Percentiles rank a stretch among this genome's conserved stretches.
These are phyloP conservation scores for Tripterygium wilfordii DNA, from an alignment of 177 flowering plant genomes.

Conservation along the genomic window DNA sequence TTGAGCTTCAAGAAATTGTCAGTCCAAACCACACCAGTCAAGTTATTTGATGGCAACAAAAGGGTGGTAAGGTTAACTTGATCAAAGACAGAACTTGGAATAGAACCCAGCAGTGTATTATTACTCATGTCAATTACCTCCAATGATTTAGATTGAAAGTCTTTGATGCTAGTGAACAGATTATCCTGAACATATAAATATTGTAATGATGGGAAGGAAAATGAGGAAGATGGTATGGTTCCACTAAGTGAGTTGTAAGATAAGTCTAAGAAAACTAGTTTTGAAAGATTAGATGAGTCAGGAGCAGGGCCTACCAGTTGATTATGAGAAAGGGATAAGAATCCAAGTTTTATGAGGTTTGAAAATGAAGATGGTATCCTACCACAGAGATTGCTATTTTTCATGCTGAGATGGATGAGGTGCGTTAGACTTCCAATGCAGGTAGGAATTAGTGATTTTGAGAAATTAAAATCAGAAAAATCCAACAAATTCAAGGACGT, in stretches of 20 bases:
- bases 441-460: slow-evolving; percentile 8
- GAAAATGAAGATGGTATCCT: slow-evolving; percentile 1
- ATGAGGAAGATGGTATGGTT: background rate
- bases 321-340: slow-evolving; percentile 1
- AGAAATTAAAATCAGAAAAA: background rate
- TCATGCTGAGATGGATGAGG: slow-evolving; percentile 1
- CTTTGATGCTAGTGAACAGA: too few species aligned
- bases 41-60: slow-evolving; percentile 3
- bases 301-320: too few species aligned
- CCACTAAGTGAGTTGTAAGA: too few species aligned
- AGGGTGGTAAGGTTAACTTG: background rate
- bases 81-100: too few species aligned
- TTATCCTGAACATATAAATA: too few species aligned
- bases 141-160: too few species aligned
- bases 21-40: slow-evolving; percentile 1
- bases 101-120: background rate
- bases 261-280: too few species aligned
- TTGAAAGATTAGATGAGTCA: too few species aligned
- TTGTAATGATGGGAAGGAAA: too few species aligned
- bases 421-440: slow-evolving; percentile 7
- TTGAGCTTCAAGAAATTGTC: slow-evolving; percentile 2
- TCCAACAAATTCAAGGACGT: slow-evolving; percentile 2
- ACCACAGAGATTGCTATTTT: slow-evolving; percentile 3
- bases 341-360: background rate
- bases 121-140: too few species aligned